Percentiles rank a stretch among this genome's conserved stretches.
phyloP scores from a whole-genome alignment of 2,329 filamentous ascomycete species.

The Aspergillus carbonarius region DNA sequence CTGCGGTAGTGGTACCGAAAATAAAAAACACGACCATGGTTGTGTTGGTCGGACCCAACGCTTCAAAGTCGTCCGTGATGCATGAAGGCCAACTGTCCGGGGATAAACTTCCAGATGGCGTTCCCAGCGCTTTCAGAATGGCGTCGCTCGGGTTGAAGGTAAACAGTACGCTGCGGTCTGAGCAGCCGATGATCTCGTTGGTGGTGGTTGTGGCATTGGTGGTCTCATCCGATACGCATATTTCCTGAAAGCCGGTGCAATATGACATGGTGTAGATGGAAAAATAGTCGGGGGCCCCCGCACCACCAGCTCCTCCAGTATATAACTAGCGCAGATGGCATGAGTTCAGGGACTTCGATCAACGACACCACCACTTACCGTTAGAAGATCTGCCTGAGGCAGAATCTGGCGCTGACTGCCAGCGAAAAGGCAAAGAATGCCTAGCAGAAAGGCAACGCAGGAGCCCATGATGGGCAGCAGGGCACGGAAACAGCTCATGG shows the following conservation, averaged over 20 bases:
- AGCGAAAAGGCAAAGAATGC: slow-evolving; percentile 5
- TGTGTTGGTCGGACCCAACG: not conserved
- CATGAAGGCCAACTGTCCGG: slow-evolving; percentile 5
- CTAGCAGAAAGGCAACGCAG: slow-evolving; percentile 5
- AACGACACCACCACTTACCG: not conserved
- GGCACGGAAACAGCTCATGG: not conserved
- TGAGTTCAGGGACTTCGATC: not conserved
- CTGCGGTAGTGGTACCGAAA: not conserved
- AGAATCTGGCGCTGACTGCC: slow-evolving; percentile 9
- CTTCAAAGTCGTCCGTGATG: slow-evolving; percentile 7
- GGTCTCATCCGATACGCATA: not conserved
- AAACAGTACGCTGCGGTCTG: slow-evolving; percentile 5
- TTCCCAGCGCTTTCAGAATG: not conserved
- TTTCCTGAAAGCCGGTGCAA: not conserved
- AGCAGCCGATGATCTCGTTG: slow-evolving; percentile 1
- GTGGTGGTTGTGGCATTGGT: not conserved
- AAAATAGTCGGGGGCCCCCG: slow-evolving; percentile 8
- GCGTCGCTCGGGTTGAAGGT: slow-evolving; percentile 4
- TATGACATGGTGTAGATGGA: slow-evolving; percentile 10
- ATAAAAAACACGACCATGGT: slow-evolving; percentile 7
- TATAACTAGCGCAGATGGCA: not conserved
- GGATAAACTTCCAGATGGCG: not conserved
- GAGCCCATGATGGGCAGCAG: slow-evolving; percentile 4
- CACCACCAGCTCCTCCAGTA: not conserved
- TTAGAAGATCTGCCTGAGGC: slow-evolving; percentile 6